A percentile compares a stretch with the other conserved stretches of the same genome.
These are phyloP conservation scores for Fusarium metavorans DNA, from an alignment of 2,329 filamentous ascomycete genomes.

Conservation along the genomic window DNA sequence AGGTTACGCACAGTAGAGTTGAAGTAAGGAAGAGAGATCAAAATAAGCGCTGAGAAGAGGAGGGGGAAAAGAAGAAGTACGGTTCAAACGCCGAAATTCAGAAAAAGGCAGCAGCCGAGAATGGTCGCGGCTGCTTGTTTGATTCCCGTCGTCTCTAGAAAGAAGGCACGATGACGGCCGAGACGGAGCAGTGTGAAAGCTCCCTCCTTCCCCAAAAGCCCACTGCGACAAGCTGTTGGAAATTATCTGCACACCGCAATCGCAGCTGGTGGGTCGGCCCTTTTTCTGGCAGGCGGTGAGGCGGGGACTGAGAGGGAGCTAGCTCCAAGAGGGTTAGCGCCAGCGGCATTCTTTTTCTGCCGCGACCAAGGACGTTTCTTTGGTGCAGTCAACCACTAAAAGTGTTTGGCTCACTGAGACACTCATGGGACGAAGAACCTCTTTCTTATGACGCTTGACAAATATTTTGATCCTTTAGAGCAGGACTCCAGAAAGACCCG, in stretches of 20 bases:
- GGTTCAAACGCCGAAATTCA: neutral
- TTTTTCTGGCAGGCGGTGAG: conserved; percentile 16
- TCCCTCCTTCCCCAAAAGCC: conserved; percentile 9
- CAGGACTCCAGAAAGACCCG: too few species aligned
- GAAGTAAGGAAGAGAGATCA: neutral
- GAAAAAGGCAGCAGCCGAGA: neutral
- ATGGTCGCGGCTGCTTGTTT: conserved; percentile 10
- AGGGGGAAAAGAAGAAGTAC: neutral
- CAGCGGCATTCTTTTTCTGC: conserved; percentile 41
- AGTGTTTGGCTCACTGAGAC: neutral
- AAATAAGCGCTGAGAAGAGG: neutral
- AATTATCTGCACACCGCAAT: conserved; percentile 27
- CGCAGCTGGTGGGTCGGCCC: neutral
- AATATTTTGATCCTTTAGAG: neutral
- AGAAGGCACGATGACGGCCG: conserved; percentile 27
- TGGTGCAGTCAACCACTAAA: conserved; percentile 10
- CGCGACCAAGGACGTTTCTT: conserved; percentile 18
- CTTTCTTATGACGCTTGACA: conserved; percentile 3
- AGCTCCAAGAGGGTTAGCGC: conserved; percentile 7
- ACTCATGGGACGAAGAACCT: neutral
- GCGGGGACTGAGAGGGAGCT: rapidly evolving
- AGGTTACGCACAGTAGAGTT: neutral
- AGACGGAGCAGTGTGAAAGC: conserved; percentile 16
- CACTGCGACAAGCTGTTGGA: conserved; percentile 27
- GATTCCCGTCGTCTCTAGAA: conserved; percentile 21